Evolutionary conservation across 768 basidiomycete species (phyloP), one percentile per base, ranked within the genome.

Genomic region (Trametes cinnabarina): DNA sequence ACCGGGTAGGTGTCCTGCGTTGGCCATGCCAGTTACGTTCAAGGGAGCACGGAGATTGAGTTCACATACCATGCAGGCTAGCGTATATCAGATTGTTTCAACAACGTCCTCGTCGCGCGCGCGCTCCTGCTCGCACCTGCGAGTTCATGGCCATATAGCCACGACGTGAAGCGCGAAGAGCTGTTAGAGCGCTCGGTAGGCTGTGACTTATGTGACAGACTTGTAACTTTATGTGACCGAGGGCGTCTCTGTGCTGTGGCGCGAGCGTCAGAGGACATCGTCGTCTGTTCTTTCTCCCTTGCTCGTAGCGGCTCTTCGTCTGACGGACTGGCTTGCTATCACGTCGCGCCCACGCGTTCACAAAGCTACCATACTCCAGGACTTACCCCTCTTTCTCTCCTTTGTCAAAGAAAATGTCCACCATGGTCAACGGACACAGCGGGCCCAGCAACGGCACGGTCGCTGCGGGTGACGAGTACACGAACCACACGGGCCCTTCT

Each of bases 381-480:
- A 11, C 17, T 39, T 25, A 3, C 10, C 12, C 5, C 19, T 11
- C 22, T 28, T 25, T 8, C 30, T 32, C 14, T 41, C 41, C 19
- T 35, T 11, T 48, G 20, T 40, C 41, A n/a, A 47, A 11, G 4
- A 32, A 39, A 39, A 39, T 53, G 41, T 51, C 63, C n/a, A 56
- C 55, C 28, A 59, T 42, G 49, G 69, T 78, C 58, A 87, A 86
- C 69, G 86, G 86, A 43, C 79, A 77, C 69, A 68, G 69, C 50
- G 69, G 72, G 34, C 76, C 77, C 61, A 72, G 77, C 58, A 86
- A 86, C 65, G 82, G 83, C 69, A 53, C 55, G 30, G 62, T 51
- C 25, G 44, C 54, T 70, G 47, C 54, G 39, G 55, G 14, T 17
- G 58, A 64, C 44, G 56, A 35, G 7, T 65, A 70, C 73, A 25